Base-by-base conservation (phyloP, 78 protist genomes). In the Polysphondylium violaceum region DNA sequence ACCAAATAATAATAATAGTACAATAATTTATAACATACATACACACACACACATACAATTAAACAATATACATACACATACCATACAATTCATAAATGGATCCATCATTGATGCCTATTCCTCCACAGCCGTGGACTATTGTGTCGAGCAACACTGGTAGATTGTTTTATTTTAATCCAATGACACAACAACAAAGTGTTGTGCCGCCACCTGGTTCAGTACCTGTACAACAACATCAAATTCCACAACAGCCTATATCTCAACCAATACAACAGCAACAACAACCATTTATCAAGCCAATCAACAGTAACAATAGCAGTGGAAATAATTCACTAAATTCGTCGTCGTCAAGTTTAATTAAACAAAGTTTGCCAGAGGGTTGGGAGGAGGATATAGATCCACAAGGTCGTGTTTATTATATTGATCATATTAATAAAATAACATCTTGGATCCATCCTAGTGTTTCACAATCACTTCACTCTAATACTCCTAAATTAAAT, bases 401-500 rank as follows among this genome's bases (percentile, higher is more conserved):
- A 12, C 89, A 81, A 29, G 89, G 89, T 38, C 44, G 89, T 38
- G 77, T 55, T 3, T 81, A 81, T 50, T 81, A 81, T 67, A 81
- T 81, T 19, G 89, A 81, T 55, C 89, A 81, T 67, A 16, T 67
- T 2, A 64, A 81, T 73, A 81, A 81, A 56, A 81, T 55, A 40
- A 81, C 89, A 50, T 60, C 74, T 40, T 81, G 89, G 89, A 81
- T 81, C 1, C 89, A 81, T 27, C 89, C 89, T 33, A 81, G 74
- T 40, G 64, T 81, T 41, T 25, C 73, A 12, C 76, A 53, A 12
- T 67, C 47, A 55, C 25, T 67, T n/a, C 75, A 77, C 50, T 16
- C 88, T 50, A 2, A 64, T n/a, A 53, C 71, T 38, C 16, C 51
- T 35, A 12, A 29, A 21, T 7, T 0, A 31, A 36, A 17, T 19